A percentile compares a stretch with the other conserved stretches of the same genome.
Evolutionary conservation across 2,329 filamentous ascomycete genomes (phyloP).

Genomic region (Ophiostoma triangulosporum): DNA sequence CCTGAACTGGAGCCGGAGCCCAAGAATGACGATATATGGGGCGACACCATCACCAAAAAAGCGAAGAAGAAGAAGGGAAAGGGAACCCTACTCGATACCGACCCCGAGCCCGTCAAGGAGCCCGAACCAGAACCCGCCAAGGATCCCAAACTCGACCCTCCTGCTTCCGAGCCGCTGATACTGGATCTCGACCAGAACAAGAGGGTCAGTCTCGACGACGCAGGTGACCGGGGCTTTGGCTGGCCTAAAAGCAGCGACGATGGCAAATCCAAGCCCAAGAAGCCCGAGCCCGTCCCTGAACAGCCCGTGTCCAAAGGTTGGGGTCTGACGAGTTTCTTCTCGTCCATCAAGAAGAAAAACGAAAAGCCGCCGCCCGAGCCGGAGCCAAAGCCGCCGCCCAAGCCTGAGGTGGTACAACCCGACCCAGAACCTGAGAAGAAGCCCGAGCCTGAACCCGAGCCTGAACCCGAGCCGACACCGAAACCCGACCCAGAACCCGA

Average conservation of each 20-base stretch:
- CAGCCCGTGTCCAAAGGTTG: not conserved
- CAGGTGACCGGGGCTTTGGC: constrained; percentile 3
- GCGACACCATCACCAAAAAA: constrained; percentile 11
- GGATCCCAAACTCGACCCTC: constrained; percentile 6
- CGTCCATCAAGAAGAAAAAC: constrained; percentile 11
- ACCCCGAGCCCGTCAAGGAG: constrained; percentile 2
- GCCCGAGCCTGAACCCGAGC: constrained; percentile 13
- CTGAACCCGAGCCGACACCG: constrained; percentile 8
- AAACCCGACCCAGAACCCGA: constrained; percentile 7
- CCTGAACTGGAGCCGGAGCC: constrained; percentile 3
- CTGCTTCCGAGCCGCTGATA: not conserved
- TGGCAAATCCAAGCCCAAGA: constrained; percentile 2
- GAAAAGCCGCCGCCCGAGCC: constrained; percentile 9
- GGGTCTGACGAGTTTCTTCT: not conserved
- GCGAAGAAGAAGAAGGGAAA: constrained; percentile 13
- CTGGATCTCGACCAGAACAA: constrained; percentile 2
- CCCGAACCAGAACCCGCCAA: constrained; percentile 7
- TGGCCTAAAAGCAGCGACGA: constrained; percentile 8
- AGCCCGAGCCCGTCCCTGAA: not conserved
- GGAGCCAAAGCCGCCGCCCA: not conserved
- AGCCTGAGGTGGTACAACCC: constrained; percentile 2
- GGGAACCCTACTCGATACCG: not conserved
- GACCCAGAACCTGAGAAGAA: constrained; percentile 12
- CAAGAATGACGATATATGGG: constrained; percentile 15
- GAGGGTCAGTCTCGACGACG: not conserved